These are phyloP conservation scores for Dactylella cylindrospora DNA, from an alignment of 2,329 filamentous ascomycete species.

Conservation along the genomic window DNA sequence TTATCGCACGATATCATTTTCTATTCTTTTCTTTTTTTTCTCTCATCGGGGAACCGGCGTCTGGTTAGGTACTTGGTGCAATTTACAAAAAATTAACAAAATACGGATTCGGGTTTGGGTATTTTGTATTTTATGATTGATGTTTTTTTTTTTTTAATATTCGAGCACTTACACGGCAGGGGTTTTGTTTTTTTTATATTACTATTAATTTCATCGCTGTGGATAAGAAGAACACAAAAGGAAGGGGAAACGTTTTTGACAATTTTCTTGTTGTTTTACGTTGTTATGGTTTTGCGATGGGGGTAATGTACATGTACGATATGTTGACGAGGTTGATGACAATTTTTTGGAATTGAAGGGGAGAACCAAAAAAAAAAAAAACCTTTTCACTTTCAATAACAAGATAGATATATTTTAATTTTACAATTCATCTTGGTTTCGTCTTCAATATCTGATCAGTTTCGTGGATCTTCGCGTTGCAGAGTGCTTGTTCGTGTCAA, in stretches of 20 bases:
- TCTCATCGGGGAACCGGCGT: background rate
- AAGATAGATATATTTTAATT: background rate
- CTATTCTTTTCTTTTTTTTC: too few relatives aligned
- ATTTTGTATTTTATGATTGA: background rate
- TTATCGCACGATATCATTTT: background rate
- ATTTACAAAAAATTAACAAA: conserved; percentile 5
- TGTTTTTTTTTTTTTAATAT: conserved; percentile 3
- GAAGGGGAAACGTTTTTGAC: too few relatives aligned
- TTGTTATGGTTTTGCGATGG: background rate
- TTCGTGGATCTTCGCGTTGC: background rate
- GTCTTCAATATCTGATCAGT: background rate
- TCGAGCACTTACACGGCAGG: too few relatives aligned
- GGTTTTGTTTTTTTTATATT: too few relatives aligned
- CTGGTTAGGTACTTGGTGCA: background rate
- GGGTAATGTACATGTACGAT: background rate
- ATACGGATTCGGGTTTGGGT: conserved; percentile 19
- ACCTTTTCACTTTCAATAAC: too few relatives aligned
- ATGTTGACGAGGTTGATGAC: background rate
- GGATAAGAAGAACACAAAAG: too few relatives aligned
- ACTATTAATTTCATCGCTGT: too few relatives aligned
- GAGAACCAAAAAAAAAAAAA: background rate
- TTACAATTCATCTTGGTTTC: too few relatives aligned
- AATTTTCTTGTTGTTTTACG: background rate
- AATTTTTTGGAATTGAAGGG: background rate
- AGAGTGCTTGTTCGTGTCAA: too few relatives aligned